Conservation (phyloP, 2,329 filamentous ascomycete species). For the Alternaria alternata region DNA sequence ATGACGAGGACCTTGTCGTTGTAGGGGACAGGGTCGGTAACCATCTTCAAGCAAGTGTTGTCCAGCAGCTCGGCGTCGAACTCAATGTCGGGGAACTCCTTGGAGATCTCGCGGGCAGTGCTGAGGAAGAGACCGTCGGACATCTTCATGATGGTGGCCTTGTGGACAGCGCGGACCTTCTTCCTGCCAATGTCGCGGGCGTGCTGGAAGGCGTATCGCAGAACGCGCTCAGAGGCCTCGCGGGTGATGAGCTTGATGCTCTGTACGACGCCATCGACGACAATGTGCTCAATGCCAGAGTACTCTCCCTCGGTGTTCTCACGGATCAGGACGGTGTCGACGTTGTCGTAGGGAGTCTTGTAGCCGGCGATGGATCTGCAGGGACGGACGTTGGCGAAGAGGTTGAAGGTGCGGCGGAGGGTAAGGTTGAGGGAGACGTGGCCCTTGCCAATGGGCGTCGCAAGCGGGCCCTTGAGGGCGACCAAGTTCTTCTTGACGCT, state of each 20-base stretch:
- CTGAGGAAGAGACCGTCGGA: constrained; percentile 97
- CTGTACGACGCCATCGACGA: constrained; percentile 97
- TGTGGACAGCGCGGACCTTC: constrained; percentile 98
- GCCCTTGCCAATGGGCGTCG: constrained; percentile 97
- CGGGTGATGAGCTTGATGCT: constrained; percentile 99
- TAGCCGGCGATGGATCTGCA: constrained; percentile 96
- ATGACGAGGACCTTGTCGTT: constrained; percentile 98
- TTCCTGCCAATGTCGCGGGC: constrained; percentile 90
- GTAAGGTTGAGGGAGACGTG: constrained; percentile 99
- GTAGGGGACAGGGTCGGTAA: constrained; percentile 94
- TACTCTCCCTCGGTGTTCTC: constrained; percentile 99
- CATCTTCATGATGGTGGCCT: constrained; percentile 99
- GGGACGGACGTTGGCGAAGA: constrained; percentile 98
- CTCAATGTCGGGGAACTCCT: constrained; percentile 95
- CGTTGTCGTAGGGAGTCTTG: constrained; percentile 98
- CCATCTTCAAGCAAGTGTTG: constrained; percentile 99
- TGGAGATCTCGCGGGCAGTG: constrained; percentile 83
- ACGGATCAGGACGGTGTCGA: constrained; percentile 96
- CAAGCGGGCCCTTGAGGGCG: constrained; percentile 96
- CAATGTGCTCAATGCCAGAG: constrained; percentile 97
- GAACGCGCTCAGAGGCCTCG: constrained; percentile 92
- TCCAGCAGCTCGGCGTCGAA: constrained; percentile 98
- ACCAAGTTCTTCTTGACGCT: constrained; percentile 97
- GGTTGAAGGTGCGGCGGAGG: constrained; percentile 98
- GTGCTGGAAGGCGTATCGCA: constrained; percentile 98